These are phyloP conservation scores for Rutstroemia sp. DNA, from an alignment of 2,329 filamentous ascomycete species.

Conservation along the genomic window DNA sequence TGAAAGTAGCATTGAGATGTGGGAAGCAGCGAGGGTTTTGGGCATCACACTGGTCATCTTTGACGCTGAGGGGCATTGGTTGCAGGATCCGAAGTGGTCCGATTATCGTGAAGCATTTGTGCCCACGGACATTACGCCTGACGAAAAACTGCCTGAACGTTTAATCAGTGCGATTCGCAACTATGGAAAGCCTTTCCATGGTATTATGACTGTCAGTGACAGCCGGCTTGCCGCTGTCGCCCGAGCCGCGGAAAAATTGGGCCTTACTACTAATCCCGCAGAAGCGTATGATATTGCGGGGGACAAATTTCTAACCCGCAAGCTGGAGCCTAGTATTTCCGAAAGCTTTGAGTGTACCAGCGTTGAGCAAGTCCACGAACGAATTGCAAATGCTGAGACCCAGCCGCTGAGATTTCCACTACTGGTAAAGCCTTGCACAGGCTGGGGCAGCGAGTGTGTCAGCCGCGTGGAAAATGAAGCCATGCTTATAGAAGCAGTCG, in stretches of 20 bases:
- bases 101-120: constrained; percentile 30
- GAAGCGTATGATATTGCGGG: constrained; percentile 26
- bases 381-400: constrained; percentile 1
- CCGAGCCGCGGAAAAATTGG: constrained; percentile 27
- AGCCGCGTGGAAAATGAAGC: constrained; percentile 17
- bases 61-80: neutral
- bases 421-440: constrained; percentile 8
- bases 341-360: neutral
- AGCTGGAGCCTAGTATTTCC: neutral
- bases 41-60: neutral
- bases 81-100: neutral
- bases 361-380: neutral
- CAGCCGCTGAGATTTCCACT: constrained; percentile 14
- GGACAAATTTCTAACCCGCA: constrained; percentile 28
- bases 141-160: constrained; percentile 24
- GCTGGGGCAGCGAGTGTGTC: neutral
- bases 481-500: neutral
- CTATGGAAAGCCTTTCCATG: constrained; percentile 27
- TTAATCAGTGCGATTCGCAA: constrained; percentile 27
- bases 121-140: constrained; percentile 17
- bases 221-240: constrained; percentile 26
- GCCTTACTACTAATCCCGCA: constrained; percentile 27
- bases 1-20: neutral
- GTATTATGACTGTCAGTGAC: constrained; percentile 33
- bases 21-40: neutral